Percentiles rank a stretch among this genome's conserved stretches.
phyloP scores from a whole-genome alignment of 2,329 filamentous ascomycete genomes.

The Myrmaecium sp. region DNA sequence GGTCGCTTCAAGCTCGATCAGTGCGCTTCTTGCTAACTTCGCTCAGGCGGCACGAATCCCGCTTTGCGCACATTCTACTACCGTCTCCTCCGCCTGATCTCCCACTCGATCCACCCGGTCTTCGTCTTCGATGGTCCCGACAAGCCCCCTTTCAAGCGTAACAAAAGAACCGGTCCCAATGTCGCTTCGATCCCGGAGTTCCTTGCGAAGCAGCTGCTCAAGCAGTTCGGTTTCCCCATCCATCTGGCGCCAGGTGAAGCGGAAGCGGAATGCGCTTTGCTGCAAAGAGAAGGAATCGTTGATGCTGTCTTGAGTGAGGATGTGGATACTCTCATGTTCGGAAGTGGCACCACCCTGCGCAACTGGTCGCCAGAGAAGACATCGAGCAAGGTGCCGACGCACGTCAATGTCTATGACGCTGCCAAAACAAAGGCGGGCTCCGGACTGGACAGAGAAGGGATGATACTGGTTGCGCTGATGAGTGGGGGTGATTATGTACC shows the following conservation, averaged over 20 bases:
- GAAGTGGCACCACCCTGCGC: slow-evolving; percentile 59
- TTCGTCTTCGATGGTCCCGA: slow-evolving; percentile 84
- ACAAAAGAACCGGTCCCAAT: slow-evolving; percentile 50
- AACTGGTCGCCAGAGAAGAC: slow-evolving; percentile 66
- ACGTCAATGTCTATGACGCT: slow-evolving; percentile 67
- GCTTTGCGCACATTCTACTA: slow-evolving; percentile 87
- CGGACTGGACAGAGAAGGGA: slow-evolving; percentile 65
- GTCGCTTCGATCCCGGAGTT: slow-evolving; percentile 52
- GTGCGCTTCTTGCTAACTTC: background rate
- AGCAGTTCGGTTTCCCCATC: slow-evolving; percentile 65
- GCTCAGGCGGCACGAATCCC: slow-evolving; percentile 63
- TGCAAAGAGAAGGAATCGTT: slow-evolving; percentile 59
- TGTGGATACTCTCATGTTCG: slow-evolving; percentile 96
- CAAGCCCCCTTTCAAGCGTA: slow-evolving; percentile 76
- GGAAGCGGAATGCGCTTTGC: slow-evolving; percentile 81
- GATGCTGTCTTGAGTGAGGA: slow-evolving; percentile 93
- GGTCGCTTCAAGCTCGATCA: slow-evolving; percentile 2
- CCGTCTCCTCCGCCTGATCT: slow-evolving; percentile 60
- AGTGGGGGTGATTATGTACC: slow-evolving; percentile 91
- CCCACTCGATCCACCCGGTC: slow-evolving; percentile 64
- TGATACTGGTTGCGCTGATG: slow-evolving; percentile 88
- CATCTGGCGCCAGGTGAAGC: slow-evolving; percentile 89
- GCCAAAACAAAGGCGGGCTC: slow-evolving; percentile 36
- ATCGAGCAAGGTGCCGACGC: slow-evolving; percentile 54
- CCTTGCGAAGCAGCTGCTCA: slow-evolving; percentile 68